Base-by-base conservation (phyloP, 495 filamentous ascomycete species). In the Hyaloscypha bicolor region DNA sequence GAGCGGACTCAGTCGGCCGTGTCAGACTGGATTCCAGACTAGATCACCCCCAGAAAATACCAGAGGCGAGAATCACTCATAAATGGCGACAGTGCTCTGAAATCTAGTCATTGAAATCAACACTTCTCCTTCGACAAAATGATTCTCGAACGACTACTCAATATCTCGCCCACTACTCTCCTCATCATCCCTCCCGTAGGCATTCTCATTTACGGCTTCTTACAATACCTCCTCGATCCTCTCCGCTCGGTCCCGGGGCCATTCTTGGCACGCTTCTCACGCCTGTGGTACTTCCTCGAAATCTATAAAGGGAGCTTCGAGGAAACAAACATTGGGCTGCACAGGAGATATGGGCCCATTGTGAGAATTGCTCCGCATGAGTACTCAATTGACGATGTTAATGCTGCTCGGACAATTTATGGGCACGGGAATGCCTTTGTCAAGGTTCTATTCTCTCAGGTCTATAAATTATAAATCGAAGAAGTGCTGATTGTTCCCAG, bases 301-400 rank as follows among this genome's bases (percentile, higher is more conserved):
- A 72, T 85, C 25, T 75, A 73, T 22, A 67, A 71, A 9, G 81
- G 83, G 14, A 67, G 76, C 12, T 83, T 83, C 60, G 77, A 87
- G 32, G 57, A 74, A 9, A 79, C 79, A 22, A 82, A 83, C 60
- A 77, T 84, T 33, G 59, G 61, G 0, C 72, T 87, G 16, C 86
- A 88, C 69, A 66, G 73, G 57, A 78, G 79, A 52, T 85, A 85
- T 67, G 83, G 81, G 0, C 71, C 78, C 11, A 69, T 86, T 25
- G 75, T 86, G 55, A 80, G 86, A 25, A 76, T 83, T 59, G 80
- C 81, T 6, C 86, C 85, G n/a, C 79, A 81, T 30, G 80, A 84
- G n/a, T 78, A 81, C 21, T 68, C 78, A 9, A 72, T 80, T 21
- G 72, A 73, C 61, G 78, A 85, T 67, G 70, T 77, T 6, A 72